Percentiles rank a stretch among this genome's conserved stretches.
phyloP scores from a whole-genome alignment of 1,284 basidiomycete species.

The Ustilago cynodontis region DNA sequence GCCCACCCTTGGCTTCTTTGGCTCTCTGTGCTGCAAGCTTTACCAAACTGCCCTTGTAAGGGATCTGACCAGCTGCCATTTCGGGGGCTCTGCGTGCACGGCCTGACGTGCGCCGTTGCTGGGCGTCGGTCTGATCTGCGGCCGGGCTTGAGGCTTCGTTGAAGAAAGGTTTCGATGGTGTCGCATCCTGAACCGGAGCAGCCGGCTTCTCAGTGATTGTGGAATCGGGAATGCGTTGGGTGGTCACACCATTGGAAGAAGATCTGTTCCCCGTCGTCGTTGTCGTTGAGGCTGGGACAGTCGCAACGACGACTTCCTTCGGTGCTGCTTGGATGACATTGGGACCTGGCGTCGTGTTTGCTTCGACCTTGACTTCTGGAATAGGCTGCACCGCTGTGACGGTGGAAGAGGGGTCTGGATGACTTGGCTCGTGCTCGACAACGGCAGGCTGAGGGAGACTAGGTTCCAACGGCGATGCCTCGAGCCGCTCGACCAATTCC shows the following conservation, averaged over 20 bases:
- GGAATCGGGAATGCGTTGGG: not conserved
- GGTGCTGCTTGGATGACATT: not conserved
- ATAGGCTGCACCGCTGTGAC: not conserved
- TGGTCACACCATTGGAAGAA: not conserved
- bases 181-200: not conserved
- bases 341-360: not conserved
- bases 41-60: constrained; percentile 50
- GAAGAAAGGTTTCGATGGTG: not conserved
- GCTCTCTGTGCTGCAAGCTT: constrained; percentile 51
- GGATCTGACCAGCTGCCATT: constrained; percentile 54
- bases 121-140: constrained; percentile 21
- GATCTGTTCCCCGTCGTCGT: not conserved
- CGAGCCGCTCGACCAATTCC: not conserved
- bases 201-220: not conserved
- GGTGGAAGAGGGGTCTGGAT: not conserved
- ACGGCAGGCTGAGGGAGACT: constrained; percentile 18
- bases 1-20: constrained; percentile 34
- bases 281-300: not conserved
- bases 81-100: constrained; percentile 48
- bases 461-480: constrained; percentile 20
- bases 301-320: not conserved
- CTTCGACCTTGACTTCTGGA: constrained; percentile 14
- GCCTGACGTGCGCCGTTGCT: constrained; percentile 40
- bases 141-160: not conserved
- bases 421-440: not conserved